A percentile compares a stretch with the other conserved stretches of the same genome.
These are phyloP conservation scores for Penicillium turbatum DNA, from an alignment of 495 filamentous ascomycete species.

Conservation along the genomic window DNA sequence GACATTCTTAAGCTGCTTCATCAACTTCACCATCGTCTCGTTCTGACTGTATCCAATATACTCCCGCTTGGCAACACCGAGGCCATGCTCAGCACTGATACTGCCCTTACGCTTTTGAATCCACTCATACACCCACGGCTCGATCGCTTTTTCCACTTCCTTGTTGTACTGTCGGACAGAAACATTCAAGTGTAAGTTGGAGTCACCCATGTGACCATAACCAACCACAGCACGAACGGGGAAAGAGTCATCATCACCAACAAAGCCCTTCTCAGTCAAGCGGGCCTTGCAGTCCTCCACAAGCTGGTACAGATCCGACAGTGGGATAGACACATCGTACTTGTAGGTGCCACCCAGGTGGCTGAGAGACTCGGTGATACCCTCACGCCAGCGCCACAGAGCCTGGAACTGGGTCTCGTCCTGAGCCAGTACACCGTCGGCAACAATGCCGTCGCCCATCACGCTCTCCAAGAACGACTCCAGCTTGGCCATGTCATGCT, in stretches of 20 bases:
- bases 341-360: constrained; percentile 97
- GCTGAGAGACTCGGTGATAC: constrained; percentile 79
- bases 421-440: constrained; percentile 85
- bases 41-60: constrained; percentile 91
- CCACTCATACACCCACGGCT: constrained; percentile 98
- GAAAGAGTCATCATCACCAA: constrained; percentile 70
- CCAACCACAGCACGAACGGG: constrained; percentile 88
- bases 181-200: constrained; percentile 91
- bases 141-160: constrained; percentile 80
- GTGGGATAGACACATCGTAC: constrained; percentile 93
- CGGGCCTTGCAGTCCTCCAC: constrained; percentile 77
- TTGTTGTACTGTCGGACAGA: constrained; percentile 77
- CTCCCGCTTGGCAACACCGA: constrained; percentile 90
- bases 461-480: constrained; percentile 83
- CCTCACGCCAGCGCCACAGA: constrained; percentile 91
- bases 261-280: constrained; percentile 65
- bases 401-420: constrained; percentile 82
- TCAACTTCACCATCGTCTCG: constrained; percentile 76
- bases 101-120: constrained; percentile 79
- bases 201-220: constrained; percentile 97
- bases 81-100: constrained; percentile 93
- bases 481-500: constrained; percentile 88
- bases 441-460: constrained; percentile 77
- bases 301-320: constrained; percentile 79
- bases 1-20: constrained; percentile 87